Percentiles rank a stretch among this genome's conserved stretches.
These are phyloP conservation scores for Candida insectorum DNA, from an alignment of 805 yeast species.

Conservation along the genomic window DNA sequence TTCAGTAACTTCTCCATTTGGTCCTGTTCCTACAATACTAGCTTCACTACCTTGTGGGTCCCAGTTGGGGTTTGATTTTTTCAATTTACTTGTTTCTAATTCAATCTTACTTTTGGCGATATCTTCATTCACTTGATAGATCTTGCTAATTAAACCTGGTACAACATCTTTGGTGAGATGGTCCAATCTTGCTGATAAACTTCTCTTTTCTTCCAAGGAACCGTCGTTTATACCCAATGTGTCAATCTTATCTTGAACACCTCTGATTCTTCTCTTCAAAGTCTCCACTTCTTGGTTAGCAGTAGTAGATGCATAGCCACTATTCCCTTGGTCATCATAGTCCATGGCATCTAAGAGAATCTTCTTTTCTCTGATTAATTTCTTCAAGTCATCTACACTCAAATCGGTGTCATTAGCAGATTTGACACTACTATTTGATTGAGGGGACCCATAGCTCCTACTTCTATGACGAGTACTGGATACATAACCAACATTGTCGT, in stretches of 20 bases:
- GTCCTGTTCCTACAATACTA: slow-evolving; percentile 73
- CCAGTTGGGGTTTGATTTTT: slow-evolving; percentile 66
- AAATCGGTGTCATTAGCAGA: slow-evolving; percentile 30
- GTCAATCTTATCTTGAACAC: slow-evolving; percentile 39
- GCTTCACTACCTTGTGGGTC: slow-evolving; percentile 30
- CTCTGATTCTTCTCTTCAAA: slow-evolving; percentile 58
- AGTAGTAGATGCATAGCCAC: slow-evolving; percentile 23
- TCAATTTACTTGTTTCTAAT: slow-evolving; percentile 52
- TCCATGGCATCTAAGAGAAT: slow-evolving; percentile 69
- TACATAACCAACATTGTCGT: slow-evolving; percentile 61
- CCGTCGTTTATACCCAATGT: slow-evolving; percentile 22
- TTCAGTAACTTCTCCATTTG: slow-evolving; percentile 83
- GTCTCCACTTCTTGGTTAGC: slow-evolving; percentile 57
- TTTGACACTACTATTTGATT: slow-evolving; percentile 13
- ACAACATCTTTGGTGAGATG: slow-evolving; percentile 62
- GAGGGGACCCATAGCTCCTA: slow-evolving; percentile 18
- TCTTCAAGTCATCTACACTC: slow-evolving; percentile 55
- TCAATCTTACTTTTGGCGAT: slow-evolving; percentile 67
- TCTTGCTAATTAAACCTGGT: slow-evolving; percentile 64
- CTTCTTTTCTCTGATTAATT: slow-evolving; percentile 66
- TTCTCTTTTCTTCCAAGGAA: slow-evolving; percentile 43
- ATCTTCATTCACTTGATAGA: slow-evolving; percentile 62
- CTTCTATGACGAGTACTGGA: slow-evolving; percentile 63
- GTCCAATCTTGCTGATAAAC: slow-evolving; percentile 56
- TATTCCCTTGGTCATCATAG: slow-evolving; percentile 55